Evolutionary conservation across 306 rosid genomes (phyloP).

Genomic region (Malus asiatica): DNA sequence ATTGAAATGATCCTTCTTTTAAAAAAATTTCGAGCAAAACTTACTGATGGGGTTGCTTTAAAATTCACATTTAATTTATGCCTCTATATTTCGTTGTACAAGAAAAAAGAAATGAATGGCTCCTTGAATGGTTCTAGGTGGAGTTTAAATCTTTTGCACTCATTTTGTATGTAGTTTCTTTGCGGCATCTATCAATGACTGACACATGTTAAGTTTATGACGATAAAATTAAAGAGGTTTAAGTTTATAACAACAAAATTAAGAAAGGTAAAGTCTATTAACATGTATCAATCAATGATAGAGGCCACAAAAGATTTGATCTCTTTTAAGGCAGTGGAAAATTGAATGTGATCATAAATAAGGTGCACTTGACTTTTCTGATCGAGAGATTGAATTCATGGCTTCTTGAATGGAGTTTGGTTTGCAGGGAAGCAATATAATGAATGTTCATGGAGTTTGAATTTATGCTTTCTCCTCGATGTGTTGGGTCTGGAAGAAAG

Average conservation of each 20-base stretch:
- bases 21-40: conserved; percentile 14
- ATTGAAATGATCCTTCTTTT: conserved; percentile 8
- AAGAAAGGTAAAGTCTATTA: no score
- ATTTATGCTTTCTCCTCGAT: neutral
- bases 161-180: no score
- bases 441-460: neutral
- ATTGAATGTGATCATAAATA: conserved; percentile 24
- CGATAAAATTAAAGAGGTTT: no score
- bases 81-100: neutral
- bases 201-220: no score
- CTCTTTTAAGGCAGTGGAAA: neutral
- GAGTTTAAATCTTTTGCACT: no score
- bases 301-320: no score
- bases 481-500: no score
- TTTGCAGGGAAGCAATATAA: conserved; percentile 29
- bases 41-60: conserved; percentile 15
- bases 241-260: no score
- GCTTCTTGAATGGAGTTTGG: conserved; percentile 40
- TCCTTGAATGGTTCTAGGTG: neutral
- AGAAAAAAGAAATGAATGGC: conserved; percentile 6
- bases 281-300: no score
- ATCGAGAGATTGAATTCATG: neutral
- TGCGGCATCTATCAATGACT: no score
- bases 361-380: conserved; percentile 37
- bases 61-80: conserved; percentile 2